Evolutionary conservation across 768 basidiomycete species (phyloP), one percentile per base, ranked within the genome.

Genomic region (Suillus bovinus): DNA sequence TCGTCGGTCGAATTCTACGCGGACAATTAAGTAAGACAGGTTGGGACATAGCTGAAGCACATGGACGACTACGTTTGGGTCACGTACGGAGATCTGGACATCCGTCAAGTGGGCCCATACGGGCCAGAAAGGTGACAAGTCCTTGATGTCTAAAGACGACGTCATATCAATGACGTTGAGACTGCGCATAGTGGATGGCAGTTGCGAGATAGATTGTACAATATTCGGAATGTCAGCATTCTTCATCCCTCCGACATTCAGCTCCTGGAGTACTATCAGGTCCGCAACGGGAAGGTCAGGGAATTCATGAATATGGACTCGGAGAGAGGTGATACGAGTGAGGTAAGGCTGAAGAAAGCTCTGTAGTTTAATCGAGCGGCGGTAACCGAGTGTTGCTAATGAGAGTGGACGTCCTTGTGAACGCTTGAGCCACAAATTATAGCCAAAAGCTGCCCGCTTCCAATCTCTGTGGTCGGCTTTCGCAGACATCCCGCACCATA

Each of bases 401-500:
- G 71, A 73, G 3, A 71, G 50, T 6, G 70, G 71, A 24, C 58
- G 62, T 20, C 60, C 55, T 5, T 49, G 52, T 16, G 70, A 60
- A 20, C 71, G 64, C 13, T 72, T 38, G 24, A 55, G 36, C 54
- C 54, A 55, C 22, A 10, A 11, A 16, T 38, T 54, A 39, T 71
- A 70, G 41, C 54, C 59, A n/a, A 63, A 68, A 20, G 65, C 17
- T 34, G 63, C 61, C 24, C 58, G 66, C 36, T 61, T 69, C 44
- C 62, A 61, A 8, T 56, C 59, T 33, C 10, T 52, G 31, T 33
- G 10, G 20, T 46, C 31, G 42, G 14, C 60, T 33, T 31, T 52
- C 29, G 71, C 56, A 20, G 47, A 68, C 9, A 85, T 79, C 1
- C 79, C 76, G 16, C 79, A 78, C 84, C 84, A 86, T 34, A 86